Conservation (phyloP, 129 eudicot genomes). For the Dittrichia graveolens region DNA sequence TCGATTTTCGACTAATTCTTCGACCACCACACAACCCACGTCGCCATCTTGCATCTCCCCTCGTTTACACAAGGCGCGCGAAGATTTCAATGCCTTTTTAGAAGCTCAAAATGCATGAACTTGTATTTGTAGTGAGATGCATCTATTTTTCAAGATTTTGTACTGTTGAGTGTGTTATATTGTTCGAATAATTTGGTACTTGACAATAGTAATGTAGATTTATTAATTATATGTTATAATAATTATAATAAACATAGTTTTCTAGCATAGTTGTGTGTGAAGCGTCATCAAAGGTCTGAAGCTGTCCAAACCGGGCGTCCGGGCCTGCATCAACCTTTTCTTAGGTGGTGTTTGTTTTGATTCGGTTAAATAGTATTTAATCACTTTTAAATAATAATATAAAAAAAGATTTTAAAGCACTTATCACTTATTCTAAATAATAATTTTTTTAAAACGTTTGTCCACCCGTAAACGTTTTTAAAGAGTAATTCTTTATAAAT, state of each 20-base stretch:
- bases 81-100: slow-evolving; percentile 69
- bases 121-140: not conserved
- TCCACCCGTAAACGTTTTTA: too few relatives aligned
- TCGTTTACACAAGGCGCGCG: slow-evolving; percentile 56
- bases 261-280: not conserved
- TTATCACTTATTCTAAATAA: too few relatives aligned
- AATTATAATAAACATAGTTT: not conserved
- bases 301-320: too few relatives aligned
- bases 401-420: too few relatives aligned
- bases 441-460: too few relatives aligned
- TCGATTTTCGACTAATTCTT: slow-evolving; percentile 61
- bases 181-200: slow-evolving; percentile 23
- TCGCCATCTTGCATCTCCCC: slow-evolving; percentile 56
- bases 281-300: too few relatives aligned
- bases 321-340: too few relatives aligned
- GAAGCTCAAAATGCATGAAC: slow-evolving; percentile 76
- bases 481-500: too few relatives aligned
- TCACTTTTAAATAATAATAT: too few relatives aligned
- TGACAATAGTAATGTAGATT: slow-evolving; percentile 16
- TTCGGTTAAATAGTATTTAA: too few relatives aligned
- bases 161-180: slow-evolving; percentile 20
- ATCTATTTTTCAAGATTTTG: slow-evolving; percentile 11
- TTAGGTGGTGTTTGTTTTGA: too few relatives aligned
- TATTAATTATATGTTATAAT: not conserved
- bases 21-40: slow-evolving; percentile 32